phyloP scores from a whole-genome alignment of 371 early-diverging fungal genomes.

The Mucor lusitanicus region DNA sequence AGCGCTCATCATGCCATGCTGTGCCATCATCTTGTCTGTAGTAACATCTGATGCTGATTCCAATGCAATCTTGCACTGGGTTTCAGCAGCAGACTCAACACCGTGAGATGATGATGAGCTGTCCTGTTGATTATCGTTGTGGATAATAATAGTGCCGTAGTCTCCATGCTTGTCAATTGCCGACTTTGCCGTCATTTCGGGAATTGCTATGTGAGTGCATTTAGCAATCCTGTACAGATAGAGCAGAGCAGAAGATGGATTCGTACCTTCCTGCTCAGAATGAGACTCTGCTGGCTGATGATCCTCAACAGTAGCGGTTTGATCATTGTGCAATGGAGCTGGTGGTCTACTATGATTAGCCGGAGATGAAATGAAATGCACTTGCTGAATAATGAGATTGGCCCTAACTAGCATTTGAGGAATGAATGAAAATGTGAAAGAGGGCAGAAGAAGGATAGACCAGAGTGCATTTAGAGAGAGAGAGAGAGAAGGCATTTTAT shows the following conservation, averaged over 20 bases:
- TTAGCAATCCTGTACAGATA: not conserved
- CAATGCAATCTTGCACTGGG: not conserved
- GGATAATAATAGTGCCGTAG: constrained; percentile 1
- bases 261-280: not conserved
- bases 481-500: not conserved
- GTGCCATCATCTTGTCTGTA: not conserved
- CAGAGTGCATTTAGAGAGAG: not conserved
- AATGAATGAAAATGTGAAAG: not conserved
- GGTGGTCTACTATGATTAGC: not conserved
- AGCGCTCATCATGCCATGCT: not conserved
- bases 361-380: not conserved
- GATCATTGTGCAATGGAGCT: not conserved
- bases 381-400: not conserved
- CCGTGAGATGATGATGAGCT: not conserved
- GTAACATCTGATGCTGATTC: not conserved
- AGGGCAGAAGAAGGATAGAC: not conserved
- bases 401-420: not conserved
- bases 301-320: not conserved
- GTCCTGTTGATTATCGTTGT: not conserved
- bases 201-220: not conserved
- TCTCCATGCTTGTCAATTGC: not conserved
- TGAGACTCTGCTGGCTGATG: not conserved
- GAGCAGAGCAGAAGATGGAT: not conserved
- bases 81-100: not conserved
- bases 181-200: constrained; percentile 1